phyloP scores from a whole-genome alignment of 306 rosid genomes.

The Hippophae gyantsensis region DNA sequence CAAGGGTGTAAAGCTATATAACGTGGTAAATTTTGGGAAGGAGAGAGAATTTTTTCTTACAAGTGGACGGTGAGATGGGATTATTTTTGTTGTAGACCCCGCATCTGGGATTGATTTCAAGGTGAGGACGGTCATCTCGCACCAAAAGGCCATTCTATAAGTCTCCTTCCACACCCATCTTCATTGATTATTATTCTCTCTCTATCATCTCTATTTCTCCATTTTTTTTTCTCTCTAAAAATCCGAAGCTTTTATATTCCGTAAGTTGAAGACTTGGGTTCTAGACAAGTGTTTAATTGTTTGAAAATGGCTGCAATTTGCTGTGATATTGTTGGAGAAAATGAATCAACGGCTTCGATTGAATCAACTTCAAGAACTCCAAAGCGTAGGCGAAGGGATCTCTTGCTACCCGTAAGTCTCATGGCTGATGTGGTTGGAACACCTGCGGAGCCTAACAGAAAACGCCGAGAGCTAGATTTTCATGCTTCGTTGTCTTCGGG shows the following conservation, averaged over 20 bases:
- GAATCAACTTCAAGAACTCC: constrained; percentile 32
- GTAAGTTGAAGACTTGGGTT: not conserved
- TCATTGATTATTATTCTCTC: not conserved
- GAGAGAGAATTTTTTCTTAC: constrained; percentile 2
- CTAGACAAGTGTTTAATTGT: not conserved
- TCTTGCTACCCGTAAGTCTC: constrained; percentile 27
- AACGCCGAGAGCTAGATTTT: constrained; percentile 43
- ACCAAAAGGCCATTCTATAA: constrained; percentile 25
- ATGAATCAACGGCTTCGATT: constrained; percentile 39
- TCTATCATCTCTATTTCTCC: too few relatives aligned
- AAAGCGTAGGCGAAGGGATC: constrained; percentile 36
- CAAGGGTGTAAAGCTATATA: not conserved
- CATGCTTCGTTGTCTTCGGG: not conserved
- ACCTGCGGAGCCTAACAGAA: constrained; percentile 18
- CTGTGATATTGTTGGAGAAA: constrained; percentile 65
- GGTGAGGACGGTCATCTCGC: constrained; percentile 3
- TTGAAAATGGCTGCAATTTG: constrained; percentile 66
- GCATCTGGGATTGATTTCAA: constrained; percentile 23
- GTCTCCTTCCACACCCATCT: constrained; percentile 1
- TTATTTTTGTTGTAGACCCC: constrained; percentile 26
- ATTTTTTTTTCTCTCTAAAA: too few relatives aligned
- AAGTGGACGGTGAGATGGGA: constrained; percentile 19
- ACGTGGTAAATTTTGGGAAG: constrained; percentile 32
- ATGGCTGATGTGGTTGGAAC: constrained; percentile 35
- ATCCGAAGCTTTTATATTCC: too few relatives aligned